These are phyloP conservation scores for Paraphoma sp. DNA, from an alignment of 2,329 filamentous ascomycete genomes.

Conservation along the genomic window DNA sequence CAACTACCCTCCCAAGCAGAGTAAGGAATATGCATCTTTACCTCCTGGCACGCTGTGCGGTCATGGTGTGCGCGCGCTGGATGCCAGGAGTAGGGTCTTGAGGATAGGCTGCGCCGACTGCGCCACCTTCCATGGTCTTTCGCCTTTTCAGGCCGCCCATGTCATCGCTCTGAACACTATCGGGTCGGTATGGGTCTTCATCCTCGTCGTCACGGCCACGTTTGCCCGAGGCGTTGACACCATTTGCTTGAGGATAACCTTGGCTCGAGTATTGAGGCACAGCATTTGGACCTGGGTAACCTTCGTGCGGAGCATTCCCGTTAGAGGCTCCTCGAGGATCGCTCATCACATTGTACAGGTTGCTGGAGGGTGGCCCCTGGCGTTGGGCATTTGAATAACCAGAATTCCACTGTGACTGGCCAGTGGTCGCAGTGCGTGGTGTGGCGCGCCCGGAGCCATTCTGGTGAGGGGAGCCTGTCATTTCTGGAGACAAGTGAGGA, in stretches of 20 bases:
- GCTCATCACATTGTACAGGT: constrained; percentile 87
- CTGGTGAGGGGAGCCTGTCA: constrained; percentile 84
- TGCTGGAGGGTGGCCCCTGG: constrained; percentile 72
- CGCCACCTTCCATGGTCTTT: constrained; percentile 69
- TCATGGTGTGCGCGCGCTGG: constrained; percentile 41
- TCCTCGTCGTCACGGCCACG: constrained; percentile 69
- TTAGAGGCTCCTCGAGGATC: constrained; percentile 74
- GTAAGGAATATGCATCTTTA: constrained; percentile 20
- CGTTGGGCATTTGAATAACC: constrained; percentile 84
- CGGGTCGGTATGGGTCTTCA: constrained; percentile 71
- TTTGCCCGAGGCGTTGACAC: constrained; percentile 64
- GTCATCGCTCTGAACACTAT: constrained; percentile 61
- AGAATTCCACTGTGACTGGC: constrained; percentile 73
- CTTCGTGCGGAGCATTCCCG: constrained; percentile 70
- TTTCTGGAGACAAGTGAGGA: constrained; percentile 78
- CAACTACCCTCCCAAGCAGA: constrained; percentile 26
- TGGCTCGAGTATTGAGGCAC: constrained; percentile 65
- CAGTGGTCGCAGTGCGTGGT: constrained; percentile 76
- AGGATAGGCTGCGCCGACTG: constrained; percentile 41
- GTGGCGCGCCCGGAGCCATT: constrained; percentile 84
- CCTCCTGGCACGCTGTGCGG: constrained; percentile 38
- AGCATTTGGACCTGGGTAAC: constrained; percentile 72
- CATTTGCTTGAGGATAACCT: constrained; percentile 66
- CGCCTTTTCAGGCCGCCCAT: constrained; percentile 75
- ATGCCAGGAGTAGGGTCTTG: constrained; percentile 39